Base-by-base conservation (phyloP, 2,329 filamentous ascomycete genomes). In the Colletotrichum godetiae region DNA sequence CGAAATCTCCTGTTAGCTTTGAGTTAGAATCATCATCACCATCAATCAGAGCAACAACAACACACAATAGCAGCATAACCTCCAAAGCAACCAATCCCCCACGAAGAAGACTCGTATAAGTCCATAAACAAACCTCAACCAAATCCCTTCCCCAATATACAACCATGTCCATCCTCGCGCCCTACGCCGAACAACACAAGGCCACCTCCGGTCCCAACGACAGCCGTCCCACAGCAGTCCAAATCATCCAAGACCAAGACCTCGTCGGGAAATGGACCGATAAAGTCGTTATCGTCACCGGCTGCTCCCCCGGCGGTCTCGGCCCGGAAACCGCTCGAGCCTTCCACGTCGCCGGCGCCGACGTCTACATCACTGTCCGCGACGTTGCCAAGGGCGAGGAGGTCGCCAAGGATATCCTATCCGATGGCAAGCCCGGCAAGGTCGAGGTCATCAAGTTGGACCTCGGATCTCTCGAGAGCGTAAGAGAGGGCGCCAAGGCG, bases 311-410 rank as follows among this genome's bases (percentile, higher is more conserved):
- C 19, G 67, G 72, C 15, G 86, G 85, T 1, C 77, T 87, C n/a
- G 86, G 86, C 11, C 74, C 83, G 35, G 83, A 87, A 71, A 86
- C 84, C 4, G 84, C 80, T 33, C 63, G 72, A 4, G 72, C 74
- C 29, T 55, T 75, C 42, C 72, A 74, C 57, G 64, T 71, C 15
- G 58, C 74, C 24, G 74, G 68, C 8, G 74, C 74, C 5, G 68
- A 70, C 29, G 63, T 74, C 35, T 75, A 74, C 29, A 68, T 72
- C 42, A 74, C 72, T 11, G 72, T 64, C 6, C 72, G 72, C 2
- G 68, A 74, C 15, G 55, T 68, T 13, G 24, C 58, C 24, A 72
- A 74, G 53, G 68, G 68, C 13, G 68, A 74, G 12, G 31, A 71
- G 35, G 72, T 72, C 15, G 68, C 68, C 22, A 72, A 63, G 27